Base-by-base conservation (phyloP, 2,329 filamentous ascomycete genomes). In the Monosporascus sp. region DNA sequence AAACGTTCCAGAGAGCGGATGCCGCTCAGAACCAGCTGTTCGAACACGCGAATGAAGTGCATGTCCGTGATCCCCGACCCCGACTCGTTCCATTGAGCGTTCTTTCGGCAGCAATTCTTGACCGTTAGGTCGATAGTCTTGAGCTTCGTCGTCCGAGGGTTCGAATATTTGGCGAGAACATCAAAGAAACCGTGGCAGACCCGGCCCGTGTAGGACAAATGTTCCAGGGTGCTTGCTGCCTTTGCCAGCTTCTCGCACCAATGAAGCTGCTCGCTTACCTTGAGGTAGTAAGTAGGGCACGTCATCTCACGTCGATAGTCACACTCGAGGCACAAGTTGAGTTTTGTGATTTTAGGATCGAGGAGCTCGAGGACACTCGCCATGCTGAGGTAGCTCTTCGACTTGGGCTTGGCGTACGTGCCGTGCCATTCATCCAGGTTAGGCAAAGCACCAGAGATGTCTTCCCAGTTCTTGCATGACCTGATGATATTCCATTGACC, bases 401-500 rank as follows among this genome's bases (percentile, higher is more conserved):
- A 82, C 69, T 89, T 89, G 51, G 86, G 85, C 67, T 87, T 89
- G 65, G 83, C 86, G 72, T 83, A 85, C 6, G 78, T 80, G n/a
- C 77, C 79, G 54, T 82, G 79, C 81, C 81, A 84, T 60, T 82
- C 80, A 49, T 72, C 70, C n/a, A 90, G 70, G 56, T 81, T 84
- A 1, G 88, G 88, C 44, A 90, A 67, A 5, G 86, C 86, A 14
- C 72, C 68, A 20, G 82, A 75, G 49, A 91, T 77, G 50, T 75
- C 77, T 52, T 76, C 70, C 69, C 88, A 90, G 66, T 90, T 86
- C 18, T 74, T 71, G 44, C 80, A 72, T 17, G 78, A 74, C 47
- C 87, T 77, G 67, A 89, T 86, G 27, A 90, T 76, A 63, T 90
- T 90, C 87, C 87, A 91, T 60, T 89, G 86, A 7, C 87, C 87